Evolutionary conservation across 2,329 filamentous ascomycete species (phyloP).

Genomic region (Catunica adiposa): DNA sequence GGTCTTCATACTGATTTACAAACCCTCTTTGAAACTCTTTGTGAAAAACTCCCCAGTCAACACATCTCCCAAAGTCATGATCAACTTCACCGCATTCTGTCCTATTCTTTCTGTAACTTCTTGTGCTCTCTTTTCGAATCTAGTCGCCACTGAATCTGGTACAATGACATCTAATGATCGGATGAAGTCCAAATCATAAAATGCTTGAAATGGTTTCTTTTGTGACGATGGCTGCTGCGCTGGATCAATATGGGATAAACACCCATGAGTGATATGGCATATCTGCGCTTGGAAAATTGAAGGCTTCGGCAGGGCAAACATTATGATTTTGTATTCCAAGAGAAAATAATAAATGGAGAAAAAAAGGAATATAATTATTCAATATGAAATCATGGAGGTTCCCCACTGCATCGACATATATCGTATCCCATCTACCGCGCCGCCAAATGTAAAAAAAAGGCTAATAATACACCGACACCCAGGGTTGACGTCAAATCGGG

Average conservation of each 20-base stretch:
- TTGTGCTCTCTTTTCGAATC: conserved; percentile 32
- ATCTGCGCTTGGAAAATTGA: conserved; percentile 42
- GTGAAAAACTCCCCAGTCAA: conserved; percentile 63
- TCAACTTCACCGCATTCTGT: conserved; percentile 47
- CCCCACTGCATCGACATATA: not conserved
- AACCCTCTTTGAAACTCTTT: conserved; percentile 64
- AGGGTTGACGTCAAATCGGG: not conserved
- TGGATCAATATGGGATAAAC: conserved; percentile 52
- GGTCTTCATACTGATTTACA: conserved; percentile 19
- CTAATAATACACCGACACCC: not conserved
- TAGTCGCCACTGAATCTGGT: conserved; percentile 43
- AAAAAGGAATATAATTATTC: too few relatives aligned
- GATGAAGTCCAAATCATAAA: conserved; percentile 48
- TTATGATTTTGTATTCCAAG: too few relatives aligned
- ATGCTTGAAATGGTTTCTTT: conserved; percentile 54
- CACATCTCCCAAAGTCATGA: conserved; percentile 56
- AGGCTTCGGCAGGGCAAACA: conserved; percentile 30
- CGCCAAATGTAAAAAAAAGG: not conserved
- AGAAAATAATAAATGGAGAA: too few relatives aligned
- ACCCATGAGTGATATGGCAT: conserved; percentile 57
- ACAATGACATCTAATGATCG: conserved; percentile 61
- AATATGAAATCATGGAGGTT: too few relatives aligned
- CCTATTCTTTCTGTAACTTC: conserved; percentile 1
- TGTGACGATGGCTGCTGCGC: conserved; percentile 50
- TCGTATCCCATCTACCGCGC: too few relatives aligned